Evolutionary conservation across 495 filamentous ascomycete genomes (phyloP).

Genomic region (Penicillium crystallinum): DNA sequence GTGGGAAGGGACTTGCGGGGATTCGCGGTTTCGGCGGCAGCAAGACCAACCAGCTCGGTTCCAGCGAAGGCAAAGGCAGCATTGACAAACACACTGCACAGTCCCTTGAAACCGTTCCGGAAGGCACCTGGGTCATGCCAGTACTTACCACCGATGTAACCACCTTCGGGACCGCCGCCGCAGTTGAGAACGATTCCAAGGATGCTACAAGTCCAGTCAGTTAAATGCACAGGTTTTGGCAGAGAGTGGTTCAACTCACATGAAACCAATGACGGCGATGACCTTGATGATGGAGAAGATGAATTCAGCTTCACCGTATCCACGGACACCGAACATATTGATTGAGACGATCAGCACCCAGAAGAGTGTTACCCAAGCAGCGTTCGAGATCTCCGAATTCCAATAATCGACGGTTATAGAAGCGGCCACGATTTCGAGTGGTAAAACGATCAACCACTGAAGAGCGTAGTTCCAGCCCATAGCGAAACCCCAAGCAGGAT

Average conservation of each 20-base stretch:
- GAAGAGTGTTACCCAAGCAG: slow-evolving; percentile 84
- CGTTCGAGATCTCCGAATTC: slow-evolving; percentile 60
- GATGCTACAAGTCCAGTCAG: slow-evolving; percentile 45
- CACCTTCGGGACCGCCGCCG: slow-evolving; percentile 68
- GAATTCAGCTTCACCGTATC: slow-evolving; percentile 90
- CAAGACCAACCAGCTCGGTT: slow-evolving; percentile 89
- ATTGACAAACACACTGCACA: slow-evolving; percentile 90
- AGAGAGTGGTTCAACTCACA: slow-evolving; percentile 50
- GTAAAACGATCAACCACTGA: slow-evolving; percentile 87
- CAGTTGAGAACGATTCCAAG: slow-evolving; percentile 74
- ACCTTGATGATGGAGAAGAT: slow-evolving; percentile 84
- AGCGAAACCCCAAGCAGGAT: slow-evolving; percentile 95
- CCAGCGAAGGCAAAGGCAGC: slow-evolving; percentile 90
- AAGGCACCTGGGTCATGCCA: slow-evolving; percentile 88
- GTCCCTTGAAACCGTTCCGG: slow-evolving; percentile 86
- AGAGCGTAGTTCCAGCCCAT: slow-evolving; percentile 99
- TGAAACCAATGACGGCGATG: slow-evolving; percentile 79
- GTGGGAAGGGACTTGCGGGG: slow-evolving; percentile 81
- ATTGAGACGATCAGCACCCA: slow-evolving; percentile 67
- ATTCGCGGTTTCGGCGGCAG: slow-evolving; percentile 82
- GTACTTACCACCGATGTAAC: slow-evolving; percentile 78
- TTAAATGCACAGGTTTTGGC: background rate
- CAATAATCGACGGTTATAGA: slow-evolving; percentile 87
- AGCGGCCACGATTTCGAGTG: slow-evolving; percentile 86
- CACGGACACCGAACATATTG: slow-evolving; percentile 82